phyloP scores from a whole-genome alignment of 306 rosid genomes.

The Trichosanthes cucumerina region DNA sequence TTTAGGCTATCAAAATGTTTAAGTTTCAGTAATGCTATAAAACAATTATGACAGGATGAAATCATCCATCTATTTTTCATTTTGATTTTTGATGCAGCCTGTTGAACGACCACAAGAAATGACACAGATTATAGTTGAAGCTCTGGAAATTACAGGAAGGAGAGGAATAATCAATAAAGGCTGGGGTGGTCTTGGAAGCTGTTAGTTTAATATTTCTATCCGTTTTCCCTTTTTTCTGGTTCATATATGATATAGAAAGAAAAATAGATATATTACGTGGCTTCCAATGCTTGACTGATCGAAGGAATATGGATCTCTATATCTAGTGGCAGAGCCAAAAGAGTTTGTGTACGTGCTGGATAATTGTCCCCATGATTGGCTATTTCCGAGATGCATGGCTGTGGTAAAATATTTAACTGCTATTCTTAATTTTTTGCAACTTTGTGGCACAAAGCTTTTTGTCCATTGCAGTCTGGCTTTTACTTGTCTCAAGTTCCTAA shows the following conservation, averaged over 20 bases:
- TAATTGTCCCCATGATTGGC: conserved; percentile 97
- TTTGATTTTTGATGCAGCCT: conserved; percentile 43
- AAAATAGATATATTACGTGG: background rate
- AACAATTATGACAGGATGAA: background rate
- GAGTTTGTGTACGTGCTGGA: conserved; percentile 62
- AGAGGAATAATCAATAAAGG: conserved; percentile 92
- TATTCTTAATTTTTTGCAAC: background rate
- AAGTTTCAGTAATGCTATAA: background rate
- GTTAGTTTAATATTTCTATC: conserved; percentile 43
- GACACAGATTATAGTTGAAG: conserved; percentile 63
- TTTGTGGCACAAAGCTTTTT: background rate
- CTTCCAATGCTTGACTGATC: background rate
- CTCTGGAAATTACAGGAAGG: conserved; percentile 65
- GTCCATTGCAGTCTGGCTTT: background rate
- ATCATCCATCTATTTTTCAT: background rate
- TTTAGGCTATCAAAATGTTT: background rate
- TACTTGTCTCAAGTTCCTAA: background rate
- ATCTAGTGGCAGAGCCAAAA: conserved; percentile 52
- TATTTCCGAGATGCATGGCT: conserved; percentile 67
- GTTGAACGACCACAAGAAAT: conserved; percentile 62
- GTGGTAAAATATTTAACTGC: conserved; percentile 43
- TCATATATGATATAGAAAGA: background rate
- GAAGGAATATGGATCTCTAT: conserved; percentile 10
- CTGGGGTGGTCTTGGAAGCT: conserved; percentile 92
- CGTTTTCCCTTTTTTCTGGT: background rate